phyloP scores from a whole-genome alignment of 2,329 filamentous ascomycete genomes.

The Fusarium continuum region DNA sequence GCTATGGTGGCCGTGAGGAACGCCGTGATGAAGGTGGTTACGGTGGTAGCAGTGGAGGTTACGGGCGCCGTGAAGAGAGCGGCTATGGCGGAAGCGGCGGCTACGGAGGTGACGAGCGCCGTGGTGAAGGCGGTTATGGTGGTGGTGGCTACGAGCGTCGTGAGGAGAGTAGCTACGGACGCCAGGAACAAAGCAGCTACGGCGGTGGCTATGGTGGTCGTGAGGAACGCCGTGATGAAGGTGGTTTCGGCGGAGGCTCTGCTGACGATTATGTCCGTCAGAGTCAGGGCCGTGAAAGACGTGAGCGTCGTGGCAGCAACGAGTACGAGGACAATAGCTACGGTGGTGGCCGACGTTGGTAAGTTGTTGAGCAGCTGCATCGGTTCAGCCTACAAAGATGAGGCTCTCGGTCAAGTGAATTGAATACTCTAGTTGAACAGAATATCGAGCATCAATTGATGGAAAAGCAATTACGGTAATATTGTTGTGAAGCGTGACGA shows the following conservation, averaged over 20 bases:
- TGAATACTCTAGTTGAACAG: not conserved
- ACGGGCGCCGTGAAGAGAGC: constrained; percentile 11
- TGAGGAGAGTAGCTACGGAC: constrained; percentile 25
- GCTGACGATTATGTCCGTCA: constrained; percentile 39
- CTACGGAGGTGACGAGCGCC: no score
- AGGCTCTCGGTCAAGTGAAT: not conserved
- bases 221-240: constrained; percentile 42
- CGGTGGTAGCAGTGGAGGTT: constrained; percentile 25
- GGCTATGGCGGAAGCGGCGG: constrained; percentile 26
- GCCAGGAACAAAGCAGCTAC: constrained; percentile 18
- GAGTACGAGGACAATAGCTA: constrained; percentile 31
- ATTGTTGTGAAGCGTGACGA: not conserved
- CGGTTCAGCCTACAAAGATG: not conserved
- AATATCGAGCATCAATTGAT: constrained; percentile 6
- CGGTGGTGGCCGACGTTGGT: constrained; percentile 41
- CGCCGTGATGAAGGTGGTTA: constrained; percentile 8
- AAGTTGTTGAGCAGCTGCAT: constrained; percentile 7
- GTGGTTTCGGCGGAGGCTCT: constrained; percentile 40
- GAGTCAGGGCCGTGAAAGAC: constrained; percentile 25
- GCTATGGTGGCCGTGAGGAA: constrained; percentile 5
- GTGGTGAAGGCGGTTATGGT: constrained; percentile 35
- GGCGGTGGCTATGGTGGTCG: constrained; percentile 30
- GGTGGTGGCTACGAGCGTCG: constrained; percentile 34
- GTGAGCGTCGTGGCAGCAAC: constrained; percentile 27
- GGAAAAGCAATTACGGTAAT: not conserved